Conservation (phyloP, 2,329 filamentous ascomycete genomes). For the Talaromyces sp. region DNA sequence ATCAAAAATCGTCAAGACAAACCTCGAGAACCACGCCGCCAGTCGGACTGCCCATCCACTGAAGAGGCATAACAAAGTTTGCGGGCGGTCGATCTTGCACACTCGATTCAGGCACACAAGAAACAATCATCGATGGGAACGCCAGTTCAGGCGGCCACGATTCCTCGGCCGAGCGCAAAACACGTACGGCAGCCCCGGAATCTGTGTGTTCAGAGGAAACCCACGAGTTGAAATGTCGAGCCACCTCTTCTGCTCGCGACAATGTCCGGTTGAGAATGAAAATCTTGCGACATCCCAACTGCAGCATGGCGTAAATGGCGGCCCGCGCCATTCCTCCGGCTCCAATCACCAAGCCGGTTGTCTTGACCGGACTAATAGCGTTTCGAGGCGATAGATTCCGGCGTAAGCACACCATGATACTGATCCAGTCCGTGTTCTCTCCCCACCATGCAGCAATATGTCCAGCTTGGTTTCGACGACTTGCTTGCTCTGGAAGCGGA, state of each 20-base stretch:
- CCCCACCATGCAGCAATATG: conserved; percentile 39
- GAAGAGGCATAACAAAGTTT: conserved; percentile 62
- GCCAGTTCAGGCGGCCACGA: conserved; percentile 61
- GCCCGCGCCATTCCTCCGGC: conserved; percentile 73
- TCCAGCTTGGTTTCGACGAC: conserved; percentile 38
- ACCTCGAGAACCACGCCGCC: conserved; percentile 73
- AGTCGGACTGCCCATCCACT: conserved; percentile 67
- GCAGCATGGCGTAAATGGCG: conserved; percentile 72
- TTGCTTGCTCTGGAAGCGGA: conserved; percentile 34
- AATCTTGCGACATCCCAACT: conserved; percentile 70
- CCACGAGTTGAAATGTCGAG: conserved; percentile 61
- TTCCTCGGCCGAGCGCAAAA: conserved; percentile 55
- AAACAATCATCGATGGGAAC: conserved; percentile 68
- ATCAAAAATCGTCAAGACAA: background rate
- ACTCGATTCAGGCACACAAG: conserved; percentile 68
- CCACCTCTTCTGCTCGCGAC: conserved; percentile 62
- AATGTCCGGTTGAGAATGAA: conserved; percentile 68
- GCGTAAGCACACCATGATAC: conserved; percentile 37
- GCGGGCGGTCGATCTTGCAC: conserved; percentile 61
- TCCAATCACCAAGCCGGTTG: conserved; percentile 51
- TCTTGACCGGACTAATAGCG: conserved; percentile 45
- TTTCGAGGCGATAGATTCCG: conserved; percentile 45
- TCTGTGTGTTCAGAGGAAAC: conserved; percentile 32
- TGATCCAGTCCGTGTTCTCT: conserved; percentile 42
- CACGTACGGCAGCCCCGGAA: conserved; percentile 35